phyloP scores from a whole-genome alignment of 768 basidiomycete species.

The Neoboletus magnificus region DNA sequence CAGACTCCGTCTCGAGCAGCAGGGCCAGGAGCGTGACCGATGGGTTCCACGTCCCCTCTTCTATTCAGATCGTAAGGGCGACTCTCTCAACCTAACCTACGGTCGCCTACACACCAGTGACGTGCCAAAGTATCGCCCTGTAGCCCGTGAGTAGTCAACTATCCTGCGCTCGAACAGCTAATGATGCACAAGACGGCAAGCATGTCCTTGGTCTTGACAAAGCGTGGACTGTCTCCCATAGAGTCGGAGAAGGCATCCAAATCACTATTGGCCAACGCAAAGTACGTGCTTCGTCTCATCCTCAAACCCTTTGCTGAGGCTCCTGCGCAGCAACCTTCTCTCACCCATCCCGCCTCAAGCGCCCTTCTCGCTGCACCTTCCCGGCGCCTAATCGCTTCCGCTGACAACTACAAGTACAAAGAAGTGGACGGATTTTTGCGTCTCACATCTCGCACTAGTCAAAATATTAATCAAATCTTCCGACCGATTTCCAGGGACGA shows the following conservation, averaged over 20 bases:
- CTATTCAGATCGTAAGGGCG: conserved; percentile 67
- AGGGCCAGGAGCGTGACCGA: conserved; percentile 18
- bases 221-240: conserved; percentile 44
- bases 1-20: conserved; percentile 22
- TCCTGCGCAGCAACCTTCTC: conserved; percentile 39
- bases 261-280: conserved; percentile 45
- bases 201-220: conserved; percentile 60
- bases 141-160: conserved; percentile 47
- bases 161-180: conserved; percentile 37
- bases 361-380: conserved; percentile 50
- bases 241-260: conserved; percentile 65
- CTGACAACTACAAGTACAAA: conserved; percentile 45
- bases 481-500: conserved; percentile 44
- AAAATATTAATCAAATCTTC: conserved; percentile 41
- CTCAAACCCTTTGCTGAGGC: conserved; percentile 2
- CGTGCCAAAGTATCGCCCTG: conserved; percentile 61
- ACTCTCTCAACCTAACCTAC: conserved; percentile 61
- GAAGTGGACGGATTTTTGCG: conserved; percentile 69
- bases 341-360: conserved; percentile 57
- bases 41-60: conserved; percentile 38
- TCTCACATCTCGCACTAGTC: conserved; percentile 43
- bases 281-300: conserved; percentile 28
- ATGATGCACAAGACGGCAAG: conserved; percentile 46
- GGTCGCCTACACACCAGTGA: conserved; percentile 61
- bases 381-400: conserved; percentile 42